Conservation (phyloP, 192 early-diverging fungal species). For the Podila clonocystis region DNA sequence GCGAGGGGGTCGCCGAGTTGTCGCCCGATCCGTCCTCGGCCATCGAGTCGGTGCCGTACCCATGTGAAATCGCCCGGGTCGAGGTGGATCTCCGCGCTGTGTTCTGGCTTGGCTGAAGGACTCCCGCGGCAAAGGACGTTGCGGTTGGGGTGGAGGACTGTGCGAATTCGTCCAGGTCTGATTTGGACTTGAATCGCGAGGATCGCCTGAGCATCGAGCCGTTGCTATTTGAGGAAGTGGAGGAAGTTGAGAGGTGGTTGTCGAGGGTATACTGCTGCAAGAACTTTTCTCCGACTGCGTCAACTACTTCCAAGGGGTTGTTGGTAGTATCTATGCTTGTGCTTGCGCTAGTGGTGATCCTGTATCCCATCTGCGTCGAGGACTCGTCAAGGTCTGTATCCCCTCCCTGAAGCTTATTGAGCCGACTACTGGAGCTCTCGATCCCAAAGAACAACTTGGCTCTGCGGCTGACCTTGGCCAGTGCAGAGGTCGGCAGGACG, state of each 20-base stretch:
- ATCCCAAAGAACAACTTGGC: background rate
- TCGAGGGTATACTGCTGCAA: slow-evolving; percentile 47
- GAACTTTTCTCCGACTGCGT: slow-evolving; percentile 44
- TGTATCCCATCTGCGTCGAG: background rate
- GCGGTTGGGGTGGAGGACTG: slow-evolving; percentile 17
- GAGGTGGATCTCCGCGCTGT: background rate
- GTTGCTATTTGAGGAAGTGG: slow-evolving; percentile 9
- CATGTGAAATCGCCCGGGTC: background rate
- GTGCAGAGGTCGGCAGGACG: slow-evolving; percentile 16
- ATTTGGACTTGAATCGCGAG: slow-evolving; percentile 45
- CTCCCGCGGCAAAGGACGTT: background rate
- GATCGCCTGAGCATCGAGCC: slow-evolving; percentile 33
- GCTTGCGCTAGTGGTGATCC: background rate
- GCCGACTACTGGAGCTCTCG: background rate
- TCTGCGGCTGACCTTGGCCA: slow-evolving; percentile 15
- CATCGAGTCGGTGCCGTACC: slow-evolving; percentile 51
- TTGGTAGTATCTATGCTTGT: background rate
- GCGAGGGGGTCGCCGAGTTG: slow-evolving; percentile 16
- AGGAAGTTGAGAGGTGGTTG: slow-evolving; percentile 29
- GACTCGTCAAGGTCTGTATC: background rate
- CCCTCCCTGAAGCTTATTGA: background rate
- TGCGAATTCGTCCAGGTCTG: slow-evolving; percentile 45
- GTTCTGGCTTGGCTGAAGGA: too few relatives aligned
- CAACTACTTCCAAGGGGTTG: slow-evolving; percentile 1
- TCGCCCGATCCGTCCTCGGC: slow-evolving; percentile 45